Evolutionary conservation across 2,329 filamentous ascomycete species (phyloP), one percentile per base, ranked within the genome.

Genomic region (Cladosporium austrohemisphaericum): DNA sequence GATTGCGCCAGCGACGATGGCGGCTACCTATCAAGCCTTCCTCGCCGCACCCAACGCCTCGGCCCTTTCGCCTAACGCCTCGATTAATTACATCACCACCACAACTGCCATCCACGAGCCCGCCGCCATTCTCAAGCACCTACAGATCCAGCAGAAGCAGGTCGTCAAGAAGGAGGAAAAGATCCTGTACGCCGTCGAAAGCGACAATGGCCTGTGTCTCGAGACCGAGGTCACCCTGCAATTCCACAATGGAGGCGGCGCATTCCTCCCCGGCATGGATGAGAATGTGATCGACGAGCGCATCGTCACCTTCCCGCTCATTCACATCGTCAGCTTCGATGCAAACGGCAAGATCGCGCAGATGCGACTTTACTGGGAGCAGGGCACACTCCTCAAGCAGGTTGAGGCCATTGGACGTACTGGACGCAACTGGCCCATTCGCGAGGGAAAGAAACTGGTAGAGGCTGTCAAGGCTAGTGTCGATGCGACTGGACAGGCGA

Each of bases 291-390:
- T 98, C 51, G 76, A 87, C 50, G 90, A 95, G 69, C 85, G 85
- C 62, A 80, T 80, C 49, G 90, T 90, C 54, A 82, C 81, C 44
- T 77, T 97, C 57, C 81, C 88, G 41, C 82, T 95, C 72, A 91
- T 96, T 60, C 93, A 98, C 73, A 84, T 97, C 56, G 91, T 98
- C 57, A 80, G 82, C 51, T 95, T 96, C 70, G 80, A 94, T 68
- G 66, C 70, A 57, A 70, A 85, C 38, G 80, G 83, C 66, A 90
- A 88, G 72, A 96, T 98, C 65, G 69, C 79, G 52, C 88, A 93
- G 68, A 87, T 97, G 56, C 87, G 92, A 59, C 81, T 92, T 59
- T 88, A 86, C 67, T 98, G 93, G 93, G 93, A 98, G 67, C 93
- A 98, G 70, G 91, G 84, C 53, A 86, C 89, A 47, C 80, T 98